These are phyloP conservation scores for Aspergillus intermedius DNA, from an alignment of 2,329 filamentous ascomycete species.

Conservation along the genomic window DNA sequence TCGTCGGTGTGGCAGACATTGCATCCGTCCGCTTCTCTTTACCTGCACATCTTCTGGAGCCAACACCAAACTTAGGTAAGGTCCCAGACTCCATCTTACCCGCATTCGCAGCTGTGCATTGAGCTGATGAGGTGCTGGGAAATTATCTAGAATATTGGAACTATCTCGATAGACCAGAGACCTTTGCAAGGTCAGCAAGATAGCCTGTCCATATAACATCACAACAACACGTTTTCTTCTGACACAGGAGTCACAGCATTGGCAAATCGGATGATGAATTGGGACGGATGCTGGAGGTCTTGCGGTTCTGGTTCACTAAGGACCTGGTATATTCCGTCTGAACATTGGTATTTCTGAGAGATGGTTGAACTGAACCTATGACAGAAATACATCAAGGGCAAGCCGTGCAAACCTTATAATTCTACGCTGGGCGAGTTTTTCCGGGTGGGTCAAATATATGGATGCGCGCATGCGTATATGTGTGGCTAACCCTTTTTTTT, in stretches of 20 bases:
- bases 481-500: constrained; percentile 7
- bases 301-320: constrained; percentile 98
- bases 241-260: constrained; percentile 46
- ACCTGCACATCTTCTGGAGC: constrained; percentile 89
- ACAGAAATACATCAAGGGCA: constrained; percentile 94
- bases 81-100: not conserved
- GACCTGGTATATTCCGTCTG: constrained; percentile 55
- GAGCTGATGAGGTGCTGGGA: constrained; percentile 9
- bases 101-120: not conserved
- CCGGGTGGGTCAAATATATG: constrained; percentile 54
- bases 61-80: constrained; percentile 78
- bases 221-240: constrained; percentile 23
- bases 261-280: constrained; percentile 87
- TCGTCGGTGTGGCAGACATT: constrained; percentile 93
- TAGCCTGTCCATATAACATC: constrained; percentile 10
- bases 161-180: constrained; percentile 90
- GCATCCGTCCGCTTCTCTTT: constrained; percentile 93
- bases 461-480: not conserved
- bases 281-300: constrained; percentile 87
- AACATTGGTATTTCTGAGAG: not conserved
- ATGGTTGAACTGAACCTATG: constrained; percentile 12
- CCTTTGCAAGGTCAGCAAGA: constrained; percentile 59
- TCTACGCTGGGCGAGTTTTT: constrained; percentile 97
- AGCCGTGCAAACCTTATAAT: constrained; percentile 98
- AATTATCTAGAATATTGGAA: constrained; percentile 79